Evolutionary conservation across 75 land plant genomes (phyloP), one percentile per base, ranked within the genome.

Genomic region (Selaginella tamariscina): DNA sequence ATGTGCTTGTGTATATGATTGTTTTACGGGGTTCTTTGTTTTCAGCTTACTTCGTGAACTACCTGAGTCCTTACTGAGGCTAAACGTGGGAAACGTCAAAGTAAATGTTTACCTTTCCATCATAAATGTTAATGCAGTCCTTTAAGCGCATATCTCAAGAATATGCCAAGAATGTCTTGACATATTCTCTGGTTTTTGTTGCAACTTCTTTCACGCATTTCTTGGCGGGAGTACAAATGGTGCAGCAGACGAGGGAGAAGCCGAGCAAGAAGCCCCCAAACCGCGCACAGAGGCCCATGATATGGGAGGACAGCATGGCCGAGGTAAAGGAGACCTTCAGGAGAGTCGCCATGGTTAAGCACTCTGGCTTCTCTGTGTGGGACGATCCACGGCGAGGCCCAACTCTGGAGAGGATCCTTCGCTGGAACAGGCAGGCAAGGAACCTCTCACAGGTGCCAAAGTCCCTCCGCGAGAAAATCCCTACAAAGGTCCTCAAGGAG

Each of bases 291-390:
- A 22, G 29, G 54, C 78, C 74, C 13, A 54, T 32, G 2, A 54
- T 72, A 24, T 77, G 78, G 78, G 70, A 72, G 67, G 78, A 77
- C 49, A 65, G 71, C 0, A 77, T 77, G 78, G 62, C 67, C 33
- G 77, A 75, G 73, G 77, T 75, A 18, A 73, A 65, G 29, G 73
- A 75, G 64, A 65, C 71, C 31, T 75, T 75, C 64, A 67, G 77
- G 32, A 64, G 73, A 18, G 78, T 72, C 1, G 69, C 68, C 8
- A 30, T 59, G 5, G 64, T 72, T 0, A 67, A 68, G 33, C 26
- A 24, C 21, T 26, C 74, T 2, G 68, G 75, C 15, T 67, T 72
- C 54, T 62, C 68, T 22, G 32, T 33, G n/a, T 66, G 78, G 74
- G 65, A 0, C 24, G 31, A 33, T 11, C 70, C 54, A 24, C 2